These are phyloP conservation scores for Sporothrix pallida DNA, from an alignment of 2,329 filamentous ascomycete species.

Conservation along the genomic window DNA sequence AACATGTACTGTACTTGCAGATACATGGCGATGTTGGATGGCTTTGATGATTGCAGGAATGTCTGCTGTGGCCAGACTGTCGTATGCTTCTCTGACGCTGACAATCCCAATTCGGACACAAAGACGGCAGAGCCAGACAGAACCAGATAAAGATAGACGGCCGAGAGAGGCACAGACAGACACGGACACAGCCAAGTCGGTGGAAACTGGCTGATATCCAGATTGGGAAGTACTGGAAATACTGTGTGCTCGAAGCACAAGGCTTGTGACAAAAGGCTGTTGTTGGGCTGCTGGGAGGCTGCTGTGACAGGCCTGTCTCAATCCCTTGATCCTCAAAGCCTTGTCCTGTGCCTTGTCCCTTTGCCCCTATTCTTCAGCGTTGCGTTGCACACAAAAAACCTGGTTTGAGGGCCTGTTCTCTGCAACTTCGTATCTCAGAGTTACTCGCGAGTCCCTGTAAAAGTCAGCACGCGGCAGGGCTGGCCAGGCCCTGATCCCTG, in stretches of 20 bases:
- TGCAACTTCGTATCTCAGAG: not conserved
- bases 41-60: not conserved
- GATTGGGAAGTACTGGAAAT: not conserved
- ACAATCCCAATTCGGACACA: not conserved
- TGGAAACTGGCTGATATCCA: not conserved
- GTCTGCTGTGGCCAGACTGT: not conserved
- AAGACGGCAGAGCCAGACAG: not conserved
- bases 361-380: not conserved
- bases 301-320: not conserved
- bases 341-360: not conserved
- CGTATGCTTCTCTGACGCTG: not conserved
- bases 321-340: not conserved
- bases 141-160: not conserved
- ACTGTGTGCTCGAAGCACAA: not conserved
- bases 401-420: not conserved
- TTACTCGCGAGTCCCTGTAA: no score
- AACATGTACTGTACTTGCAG: not conserved
- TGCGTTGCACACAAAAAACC: not conserved
- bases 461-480: not conserved
- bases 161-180: not conserved
- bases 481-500: not conserved
- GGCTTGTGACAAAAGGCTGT: not conserved
- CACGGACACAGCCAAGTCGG: not conserved
- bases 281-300: not conserved
- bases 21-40: not conserved